Base-by-base conservation (phyloP, 257 asterid genomes). In the Lantana camara region DNA sequence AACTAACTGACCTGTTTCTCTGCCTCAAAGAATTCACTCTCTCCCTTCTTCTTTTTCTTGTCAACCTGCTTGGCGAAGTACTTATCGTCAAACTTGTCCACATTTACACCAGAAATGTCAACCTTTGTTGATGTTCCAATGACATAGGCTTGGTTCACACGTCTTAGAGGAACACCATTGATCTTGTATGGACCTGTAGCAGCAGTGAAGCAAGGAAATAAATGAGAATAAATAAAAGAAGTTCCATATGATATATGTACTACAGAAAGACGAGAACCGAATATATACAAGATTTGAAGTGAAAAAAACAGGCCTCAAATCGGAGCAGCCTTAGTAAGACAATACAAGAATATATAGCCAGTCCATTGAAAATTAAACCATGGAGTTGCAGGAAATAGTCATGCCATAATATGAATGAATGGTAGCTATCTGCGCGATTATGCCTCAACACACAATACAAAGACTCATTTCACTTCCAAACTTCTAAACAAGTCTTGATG, bases 121-220 rank as follows among this genome's bases (percentile, higher is more conserved):
- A 79, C 77, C 50, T 80, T 76, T 3, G 85, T 80, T 1, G 85
- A 80, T 4, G 85, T 73, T 15, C 77, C 85, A 48, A 76, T 63
- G 19, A 80, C 85, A 19, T 73, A 80, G 9, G 82, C 67, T 69
- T 80, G 85, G 72, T 80, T 80, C 42, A 77, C 83, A 9, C 86
- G 80, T 42, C 86, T 73, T 19, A 80, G 51, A 27, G 80, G 82
- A 30, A 80, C 85, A 50, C 86, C 86, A 12, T 80, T 80, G 44
- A 80, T 47, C 82, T 77, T 80, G 76, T 73, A 80, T 8, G 86
- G 86, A 37, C 85, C 82, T 79, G 68, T 14, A 32, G 50, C 5
- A 49, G 51, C 49, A 60, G 9, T 5, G 15, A 54, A n/a, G n/a
- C 27, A 30, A 48, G 40, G 12, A 58, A 16, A 32, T 7, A 57